A percentile compares a stretch with the other conserved stretches of the same genome.
Conservation (phyloP, 257 asterid genomes). For the Ballota nigra region DNA sequence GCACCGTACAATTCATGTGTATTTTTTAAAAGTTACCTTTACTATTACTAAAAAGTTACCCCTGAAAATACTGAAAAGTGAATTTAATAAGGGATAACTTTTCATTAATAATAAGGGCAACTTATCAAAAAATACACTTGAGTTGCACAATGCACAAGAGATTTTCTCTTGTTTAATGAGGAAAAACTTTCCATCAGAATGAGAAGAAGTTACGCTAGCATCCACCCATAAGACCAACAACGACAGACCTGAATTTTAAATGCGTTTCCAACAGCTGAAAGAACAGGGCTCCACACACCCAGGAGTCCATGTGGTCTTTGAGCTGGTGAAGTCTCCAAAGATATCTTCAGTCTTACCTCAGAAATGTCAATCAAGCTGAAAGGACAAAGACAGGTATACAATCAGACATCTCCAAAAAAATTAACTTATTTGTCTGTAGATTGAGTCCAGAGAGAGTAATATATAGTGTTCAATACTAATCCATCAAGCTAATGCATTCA, state of each 20-base stretch:
- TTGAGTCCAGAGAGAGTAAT: not conserved
- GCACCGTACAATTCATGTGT: no score
- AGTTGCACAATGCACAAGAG: no score
- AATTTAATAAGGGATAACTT: no score
- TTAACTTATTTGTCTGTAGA: not conserved
- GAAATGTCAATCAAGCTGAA: slow-evolving; percentile 94
- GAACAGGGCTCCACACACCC: slow-evolving; percentile 97
- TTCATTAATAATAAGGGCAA: no score
- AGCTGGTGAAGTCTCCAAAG: slow-evolving; percentile 91
- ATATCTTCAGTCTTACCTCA: slow-evolving; percentile 79
- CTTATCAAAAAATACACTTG: no score
- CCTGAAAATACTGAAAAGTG: no score
- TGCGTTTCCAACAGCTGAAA: slow-evolving; percentile 96
- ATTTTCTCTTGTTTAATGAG: no score
- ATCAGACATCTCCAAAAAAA: slow-evolving; percentile 11
- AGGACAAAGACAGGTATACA: slow-evolving; percentile 13
- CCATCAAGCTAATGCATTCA: slow-evolving; percentile 14
- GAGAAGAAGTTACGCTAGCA: slow-evolving; percentile 10
- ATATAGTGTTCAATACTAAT: not conserved
- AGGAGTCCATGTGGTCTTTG: slow-evolving; percentile 90
- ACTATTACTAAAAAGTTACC: no score
- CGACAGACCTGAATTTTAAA: slow-evolving; percentile 79
- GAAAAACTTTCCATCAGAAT: not conserved
- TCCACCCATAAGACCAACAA: slow-evolving; percentile 13
- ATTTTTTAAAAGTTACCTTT: no score